Conservation (phyloP, 2,329 filamentous ascomycete genomes). For the Fusarium odoratissimum region DNA sequence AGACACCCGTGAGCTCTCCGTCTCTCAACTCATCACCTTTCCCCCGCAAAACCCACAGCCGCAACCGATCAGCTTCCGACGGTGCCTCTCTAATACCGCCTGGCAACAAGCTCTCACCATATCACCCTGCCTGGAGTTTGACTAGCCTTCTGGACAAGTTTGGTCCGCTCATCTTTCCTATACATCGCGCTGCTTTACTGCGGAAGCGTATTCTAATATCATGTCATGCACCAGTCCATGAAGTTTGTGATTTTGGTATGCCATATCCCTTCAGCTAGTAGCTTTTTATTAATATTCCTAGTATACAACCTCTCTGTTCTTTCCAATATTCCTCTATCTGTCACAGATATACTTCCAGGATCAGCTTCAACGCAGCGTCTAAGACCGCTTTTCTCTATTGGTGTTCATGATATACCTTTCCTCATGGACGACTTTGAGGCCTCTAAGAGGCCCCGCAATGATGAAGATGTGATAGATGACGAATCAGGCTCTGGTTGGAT, state of each 20-base stretch:
- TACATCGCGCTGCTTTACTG: conserved; percentile 87
- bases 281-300: conserved; percentile 52
- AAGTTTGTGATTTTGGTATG: conserved; percentile 89
- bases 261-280: not conserved
- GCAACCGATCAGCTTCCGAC: conserved; percentile 71
- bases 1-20: conserved; percentile 65
- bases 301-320: conserved; percentile 96
- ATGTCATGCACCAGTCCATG: conserved; percentile 85
- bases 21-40: conserved; percentile 49
- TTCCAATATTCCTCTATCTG: conserved; percentile 83
- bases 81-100: conserved; percentile 67
- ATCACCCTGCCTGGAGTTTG: conserved; percentile 89
- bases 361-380: conserved; percentile 73
- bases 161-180: conserved; percentile 90
- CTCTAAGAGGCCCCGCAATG: conserved; percentile 52
- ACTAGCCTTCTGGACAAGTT: conserved; percentile 82
- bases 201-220: conserved; percentile 90
- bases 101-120: conserved; percentile 76
- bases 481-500: conserved; percentile 79
- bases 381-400: conserved; percentile 89
- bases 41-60: conserved; percentile 59
- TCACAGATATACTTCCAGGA: conserved; percentile 75
- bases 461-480: conserved; percentile 55
- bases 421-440: conserved; percentile 72
- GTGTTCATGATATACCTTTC: conserved; percentile 90